A percentile compares a stretch with the other conserved stretches of the same genome.
Evolutionary conservation across 1,284 basidiomycete species (phyloP).

Genomic region (Tylopilus microsporus): DNA sequence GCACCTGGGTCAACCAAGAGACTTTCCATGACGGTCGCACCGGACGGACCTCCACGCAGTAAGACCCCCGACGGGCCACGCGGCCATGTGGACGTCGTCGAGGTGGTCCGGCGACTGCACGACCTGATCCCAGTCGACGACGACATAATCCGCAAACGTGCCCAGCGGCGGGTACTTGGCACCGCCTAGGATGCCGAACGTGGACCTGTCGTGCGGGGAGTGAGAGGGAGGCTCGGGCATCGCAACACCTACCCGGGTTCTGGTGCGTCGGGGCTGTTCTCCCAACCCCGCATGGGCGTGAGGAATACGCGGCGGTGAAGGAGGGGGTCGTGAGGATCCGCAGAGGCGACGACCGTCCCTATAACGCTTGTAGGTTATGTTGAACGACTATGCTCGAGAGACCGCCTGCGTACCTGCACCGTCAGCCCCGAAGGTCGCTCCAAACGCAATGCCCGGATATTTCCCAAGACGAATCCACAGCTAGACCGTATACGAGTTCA

Average conservation of each 20-base stretch:
- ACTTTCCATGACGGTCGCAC: not conserved
- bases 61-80: constrained; percentile 72
- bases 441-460: constrained; percentile 64
- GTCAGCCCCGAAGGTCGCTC: constrained; percentile 66
- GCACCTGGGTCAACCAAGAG: not conserved
- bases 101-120: constrained; percentile 67
- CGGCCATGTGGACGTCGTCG: constrained; percentile 63
- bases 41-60: constrained; percentile 73
- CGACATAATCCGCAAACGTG: constrained; percentile 74
- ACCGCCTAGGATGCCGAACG: constrained; percentile 61
- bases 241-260: constrained; percentile 34
- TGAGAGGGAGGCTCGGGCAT: constrained; percentile 1
- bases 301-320: constrained; percentile 70
- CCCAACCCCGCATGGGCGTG: constrained; percentile 73
- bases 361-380: not conserved
- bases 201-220: constrained; percentile 25
- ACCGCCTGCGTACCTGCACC: constrained; percentile 53
- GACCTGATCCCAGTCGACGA: constrained; percentile 67
- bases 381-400: not conserved
- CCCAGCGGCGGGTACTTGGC: constrained; percentile 51
- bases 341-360: constrained; percentile 63
- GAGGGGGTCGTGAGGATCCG: constrained; percentile 49
- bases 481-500: constrained; percentile 32
- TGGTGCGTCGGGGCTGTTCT: constrained; percentile 55
- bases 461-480: constrained; percentile 69